These are phyloP conservation scores for Trichoderma breve DNA, from an alignment of 2,329 filamentous ascomycete species.

Conservation along the genomic window DNA sequence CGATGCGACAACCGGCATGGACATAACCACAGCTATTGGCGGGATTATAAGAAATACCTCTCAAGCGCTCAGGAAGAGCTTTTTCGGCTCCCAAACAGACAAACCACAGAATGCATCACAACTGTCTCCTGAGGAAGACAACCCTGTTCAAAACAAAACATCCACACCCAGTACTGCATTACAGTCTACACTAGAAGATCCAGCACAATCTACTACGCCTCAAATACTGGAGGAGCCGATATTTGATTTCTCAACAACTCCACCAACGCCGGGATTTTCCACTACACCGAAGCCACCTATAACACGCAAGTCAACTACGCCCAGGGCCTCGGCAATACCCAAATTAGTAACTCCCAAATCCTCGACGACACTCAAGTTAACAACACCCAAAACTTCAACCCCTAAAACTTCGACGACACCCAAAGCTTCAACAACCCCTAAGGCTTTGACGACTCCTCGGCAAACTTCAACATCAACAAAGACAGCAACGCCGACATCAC, in stretches of 20 bases:
- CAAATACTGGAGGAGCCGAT: background rate
- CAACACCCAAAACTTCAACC: conserved; percentile 18
- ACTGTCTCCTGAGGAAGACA: conserved; percentile 23
- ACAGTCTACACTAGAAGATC: conserved; percentile 50
- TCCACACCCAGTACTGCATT: conserved; percentile 54
- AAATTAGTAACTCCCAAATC: conserved; percentile 17
- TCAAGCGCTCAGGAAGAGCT: conserved; percentile 46
- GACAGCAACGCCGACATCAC: background rate
- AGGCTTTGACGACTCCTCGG: conserved; percentile 1
- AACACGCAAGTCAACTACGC: conserved; percentile 5
- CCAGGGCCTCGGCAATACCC: conserved; percentile 22
- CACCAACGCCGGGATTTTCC: conserved; percentile 22
- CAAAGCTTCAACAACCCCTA: conserved; percentile 12
- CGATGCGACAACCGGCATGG: conserved; percentile 48
- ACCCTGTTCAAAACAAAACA: conserved; percentile 28
- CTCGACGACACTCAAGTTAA: background rate
- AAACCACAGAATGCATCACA: conserved; percentile 42
- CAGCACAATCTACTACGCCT: conserved; percentile 42
- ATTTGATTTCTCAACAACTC: conserved; percentile 22
- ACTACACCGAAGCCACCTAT: conserved; percentile 21
- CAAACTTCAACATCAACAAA: conserved; percentile 6
- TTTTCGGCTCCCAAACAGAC: conserved; percentile 59
- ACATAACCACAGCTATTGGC: conserved; percentile 64
- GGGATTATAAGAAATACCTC: conserved; percentile 50
- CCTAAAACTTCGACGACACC: conserved; percentile 11